Evolutionary conservation across 495 filamentous ascomycete genomes (phyloP).

Genomic region (Penicillium lividum): DNA sequence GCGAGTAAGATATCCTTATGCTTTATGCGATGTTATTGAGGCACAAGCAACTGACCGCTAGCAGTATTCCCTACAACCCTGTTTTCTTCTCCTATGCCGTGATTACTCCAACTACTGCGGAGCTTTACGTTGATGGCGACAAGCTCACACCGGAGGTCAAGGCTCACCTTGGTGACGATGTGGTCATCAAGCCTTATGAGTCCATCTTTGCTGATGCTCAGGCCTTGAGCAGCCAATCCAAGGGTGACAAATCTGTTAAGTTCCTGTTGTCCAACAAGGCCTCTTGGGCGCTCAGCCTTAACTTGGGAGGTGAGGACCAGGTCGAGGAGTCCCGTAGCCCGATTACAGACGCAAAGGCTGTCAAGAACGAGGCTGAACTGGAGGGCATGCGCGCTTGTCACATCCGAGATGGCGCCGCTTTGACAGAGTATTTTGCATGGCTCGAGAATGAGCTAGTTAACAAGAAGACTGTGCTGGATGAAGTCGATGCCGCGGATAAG

Average conservation of each 20-base stretch:
- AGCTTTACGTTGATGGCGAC: conserved; percentile 78
- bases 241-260: conserved; percentile 53
- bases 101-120: conserved; percentile 77
- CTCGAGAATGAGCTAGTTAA: conserved; percentile 81
- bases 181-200: conserved; percentile 80
- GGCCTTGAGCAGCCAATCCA: conserved; percentile 51
- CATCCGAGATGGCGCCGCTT: conserved; percentile 88
- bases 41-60: conserved; percentile 5
- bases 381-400: conserved; percentile 94
- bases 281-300: conserved; percentile 90
- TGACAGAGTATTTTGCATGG: conserved; percentile 96
- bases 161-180: conserved; percentile 69
- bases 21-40: background rate
- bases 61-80: conserved; percentile 92
- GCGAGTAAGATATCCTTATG: conserved; percentile 58
- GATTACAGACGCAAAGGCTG: conserved; percentile 90
- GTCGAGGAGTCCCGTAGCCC: conserved; percentile 88
- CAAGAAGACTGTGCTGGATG: conserved; percentile 75
- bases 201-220: conserved; percentile 78
- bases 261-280: conserved; percentile 86
- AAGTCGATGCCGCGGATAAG: conserved; percentile 89
- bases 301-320: conserved; percentile 82
- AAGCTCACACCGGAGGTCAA: conserved; percentile 73
- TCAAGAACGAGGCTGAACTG: conserved; percentile 92
- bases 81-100: conserved; percentile 98